Evolutionary conservation across 2,329 filamentous ascomycete species (phyloP).

Genomic region (Fusarium albidum): DNA sequence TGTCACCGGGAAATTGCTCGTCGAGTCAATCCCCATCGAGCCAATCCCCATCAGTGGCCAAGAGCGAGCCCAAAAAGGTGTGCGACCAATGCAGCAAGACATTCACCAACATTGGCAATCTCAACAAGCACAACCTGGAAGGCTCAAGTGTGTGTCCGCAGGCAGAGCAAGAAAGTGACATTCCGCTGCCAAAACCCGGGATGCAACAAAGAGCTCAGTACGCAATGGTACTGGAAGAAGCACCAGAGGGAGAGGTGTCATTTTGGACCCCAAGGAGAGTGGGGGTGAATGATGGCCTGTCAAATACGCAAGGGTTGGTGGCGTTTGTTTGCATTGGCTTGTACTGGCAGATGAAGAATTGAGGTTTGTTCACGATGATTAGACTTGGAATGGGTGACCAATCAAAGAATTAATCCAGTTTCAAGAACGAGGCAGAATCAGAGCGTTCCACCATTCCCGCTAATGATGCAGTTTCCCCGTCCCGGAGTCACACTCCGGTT

Average conservation of each 20-base stretch:
- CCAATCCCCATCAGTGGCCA: slow-evolving; percentile 15
- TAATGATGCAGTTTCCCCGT: background rate
- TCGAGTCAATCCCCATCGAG: background rate
- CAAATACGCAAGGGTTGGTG: background rate
- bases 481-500: background rate
- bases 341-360: too few relatives aligned
- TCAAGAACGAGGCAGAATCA: too few relatives aligned
- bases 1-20: too few relatives aligned
- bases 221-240: slow-evolving; percentile 41
- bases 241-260: slow-evolving; percentile 42
- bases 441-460: background rate
- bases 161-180: slow-evolving; percentile 28
- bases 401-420: too few relatives aligned
- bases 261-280: slow-evolving; percentile 1
- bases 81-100: slow-evolving; percentile 40
- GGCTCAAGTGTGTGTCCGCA: slow-evolving; percentile 40
- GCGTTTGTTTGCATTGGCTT: too few relatives aligned
- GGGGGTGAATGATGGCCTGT: too few relatives aligned
- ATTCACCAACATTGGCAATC: slow-evolving; percentile 43
- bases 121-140: slow-evolving; percentile 46
- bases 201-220: slow-evolving; percentile 39
- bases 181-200: slow-evolving; percentile 33
- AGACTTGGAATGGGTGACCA: too few relatives aligned
- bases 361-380: too few relatives aligned
- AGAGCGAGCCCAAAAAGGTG: slow-evolving; percentile 13